phyloP scores from a whole-genome alignment of 2,329 filamentous ascomycete genomes.

The Leptographium galeiforme region DNA sequence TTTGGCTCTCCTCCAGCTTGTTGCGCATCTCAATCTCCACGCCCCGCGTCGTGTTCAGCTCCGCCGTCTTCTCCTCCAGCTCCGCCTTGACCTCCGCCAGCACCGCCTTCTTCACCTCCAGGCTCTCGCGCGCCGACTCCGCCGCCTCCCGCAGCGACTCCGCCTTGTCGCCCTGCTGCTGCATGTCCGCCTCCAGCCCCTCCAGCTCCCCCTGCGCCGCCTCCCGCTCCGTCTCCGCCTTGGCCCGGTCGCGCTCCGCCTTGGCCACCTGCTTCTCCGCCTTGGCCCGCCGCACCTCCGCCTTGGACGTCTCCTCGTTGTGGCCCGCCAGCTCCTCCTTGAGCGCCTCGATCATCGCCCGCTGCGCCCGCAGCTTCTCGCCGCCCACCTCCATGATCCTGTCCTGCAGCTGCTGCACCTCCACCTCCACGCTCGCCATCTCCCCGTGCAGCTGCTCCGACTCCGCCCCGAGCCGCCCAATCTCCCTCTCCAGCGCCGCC shows the following conservation, averaged over 20 bases:
- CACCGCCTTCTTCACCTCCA: slow-evolving; percentile 69
- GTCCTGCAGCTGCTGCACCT: slow-evolving; percentile 85
- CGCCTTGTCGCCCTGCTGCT: slow-evolving; percentile 62
- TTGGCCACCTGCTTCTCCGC: slow-evolving; percentile 86
- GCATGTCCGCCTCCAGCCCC: slow-evolving; percentile 64
- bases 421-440: slow-evolving; percentile 79
- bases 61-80: slow-evolving; percentile 71
- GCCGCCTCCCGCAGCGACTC: slow-evolving; percentile 59
- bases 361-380: slow-evolving; percentile 80
- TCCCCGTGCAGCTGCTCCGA: slow-evolving; percentile 69
- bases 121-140: slow-evolving; percentile 67
- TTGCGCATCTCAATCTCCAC: slow-evolving; percentile 97
- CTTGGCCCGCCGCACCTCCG: slow-evolving; percentile 81
- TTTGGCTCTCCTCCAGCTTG: slow-evolving; percentile 92
- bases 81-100: slow-evolving; percentile 69
- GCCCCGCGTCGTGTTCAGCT: slow-evolving; percentile 79
- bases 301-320: slow-evolving; percentile 68
- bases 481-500: slow-evolving; percentile 61
- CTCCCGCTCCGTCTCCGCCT: slow-evolving; percentile 68
- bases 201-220: slow-evolving; percentile 60
- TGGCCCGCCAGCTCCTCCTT: slow-evolving; percentile 75
- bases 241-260: slow-evolving; percentile 68
- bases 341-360: slow-evolving; percentile 76
- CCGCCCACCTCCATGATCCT: slow-evolving; percentile 98
- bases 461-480: slow-evolving; percentile 61